These are phyloP conservation scores for Pseudogymnoascus sp. DNA, from an alignment of 2,329 filamentous ascomycete genomes.

Conservation along the genomic window DNA sequence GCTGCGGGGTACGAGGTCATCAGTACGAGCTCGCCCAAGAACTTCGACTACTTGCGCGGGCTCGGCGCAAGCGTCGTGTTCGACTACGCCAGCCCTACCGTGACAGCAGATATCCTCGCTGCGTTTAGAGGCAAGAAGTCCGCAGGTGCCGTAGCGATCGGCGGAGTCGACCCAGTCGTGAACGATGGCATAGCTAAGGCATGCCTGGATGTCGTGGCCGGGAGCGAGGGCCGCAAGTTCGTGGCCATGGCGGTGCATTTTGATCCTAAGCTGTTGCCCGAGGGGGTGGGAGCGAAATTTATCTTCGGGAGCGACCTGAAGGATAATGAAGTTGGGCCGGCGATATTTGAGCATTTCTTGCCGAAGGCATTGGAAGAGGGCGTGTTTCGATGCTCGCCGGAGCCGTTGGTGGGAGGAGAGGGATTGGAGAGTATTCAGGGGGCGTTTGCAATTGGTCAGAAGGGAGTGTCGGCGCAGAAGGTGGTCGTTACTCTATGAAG, in stretches of 20 bases:
- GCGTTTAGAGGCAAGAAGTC: conserved; percentile 24
- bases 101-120: conserved; percentile 25
- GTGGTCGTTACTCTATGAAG: conserved; percentile 28
- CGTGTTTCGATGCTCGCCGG: conserved; percentile 26
- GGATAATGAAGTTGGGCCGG: conserved; percentile 23
- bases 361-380: conserved; percentile 29
- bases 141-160: conserved; percentile 29
- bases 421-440: conserved; percentile 35
- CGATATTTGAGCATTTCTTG: conserved; percentile 26
- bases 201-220: conserved; percentile 21
- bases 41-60: conserved; percentile 29
- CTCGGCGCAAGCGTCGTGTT: conserved; percentile 35
- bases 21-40: conserved; percentile 29
- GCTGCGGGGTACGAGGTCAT: conserved; percentile 34
- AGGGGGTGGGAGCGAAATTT: conserved; percentile 20
- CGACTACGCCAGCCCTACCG: conserved; percentile 28
- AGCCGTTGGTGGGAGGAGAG: conserved; percentile 31
- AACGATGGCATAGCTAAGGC: conserved; percentile 14
- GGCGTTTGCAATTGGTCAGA: conserved; percentile 28
- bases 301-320: conserved; percentile 23
- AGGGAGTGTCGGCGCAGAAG: conserved; percentile 34
- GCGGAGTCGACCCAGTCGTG: conserved; percentile 5
- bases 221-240: conserved; percentile 19
- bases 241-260: neutral
- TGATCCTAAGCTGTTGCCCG: neutral